Base-by-base conservation (phyloP, 345 rosid species). In the Acer campestre region DNA sequence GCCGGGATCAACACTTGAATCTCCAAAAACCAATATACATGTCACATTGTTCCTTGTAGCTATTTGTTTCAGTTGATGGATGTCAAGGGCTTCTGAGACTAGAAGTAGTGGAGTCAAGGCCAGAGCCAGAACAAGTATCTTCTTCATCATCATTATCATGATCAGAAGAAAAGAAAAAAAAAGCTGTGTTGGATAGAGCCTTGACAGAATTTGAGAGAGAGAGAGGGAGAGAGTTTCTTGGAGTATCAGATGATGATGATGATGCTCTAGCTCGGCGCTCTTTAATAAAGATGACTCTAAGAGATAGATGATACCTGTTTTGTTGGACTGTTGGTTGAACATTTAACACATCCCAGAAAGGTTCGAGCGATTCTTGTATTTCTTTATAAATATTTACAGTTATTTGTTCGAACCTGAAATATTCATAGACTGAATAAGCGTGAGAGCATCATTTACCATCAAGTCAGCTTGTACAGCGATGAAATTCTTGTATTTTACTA, bases 1-100 rank as follows among this genome's bases (percentile, higher is more conserved):
- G 1, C 98, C 97, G 0, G 94, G 84, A 81, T 93, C 98, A 6
- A 93, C 97, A 77, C 95, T 91, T 3, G 94, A 95, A 82, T 95
- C 98, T 29, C 98, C 98, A 49, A 95, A 95, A 27, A 90, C 97
- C 64, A 94, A 13, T 6, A 94, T 80, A 0, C 89, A 88, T 8
- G 92, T 85, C 40, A 93, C 80, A 49, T 94, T 93, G 82, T 86
- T 59, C 70, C 82, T 83, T 0, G 87, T 80, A 1, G 93, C 91
- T 77, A 88, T 10, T 44, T 76, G 84, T 65, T 78, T 81, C 25
- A 85, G 66, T 22, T 72, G 81, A 25, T 65, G 75, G 20, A 69
- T 78, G 67, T 86, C 80, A 63, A 87, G 40, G 25, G 84, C 88
- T 22, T 67, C 35, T 6, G 87, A 59, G 13, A 74, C 12, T 17